A percentile compares a stretch with the other conserved stretches of the same genome.
These are phyloP conservation scores for Thielaviopsis ethacetica DNA, from an alignment of 2,329 filamentous ascomycete species.

Conservation along the genomic window DNA sequence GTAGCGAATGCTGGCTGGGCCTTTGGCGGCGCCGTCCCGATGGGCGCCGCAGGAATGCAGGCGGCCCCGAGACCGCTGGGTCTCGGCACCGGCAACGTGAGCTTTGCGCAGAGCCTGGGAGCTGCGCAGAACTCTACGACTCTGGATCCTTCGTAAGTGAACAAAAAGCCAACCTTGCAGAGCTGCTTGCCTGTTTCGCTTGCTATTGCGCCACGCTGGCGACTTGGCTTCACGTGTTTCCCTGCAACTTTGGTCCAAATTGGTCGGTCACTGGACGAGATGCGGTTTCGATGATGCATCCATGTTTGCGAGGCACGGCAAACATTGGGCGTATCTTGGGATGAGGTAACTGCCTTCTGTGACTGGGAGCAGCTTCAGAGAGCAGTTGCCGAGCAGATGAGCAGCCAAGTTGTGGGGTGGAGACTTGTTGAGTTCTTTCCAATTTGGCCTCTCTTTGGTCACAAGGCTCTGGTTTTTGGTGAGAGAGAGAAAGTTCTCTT, in stretches of 20 bases:
- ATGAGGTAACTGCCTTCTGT: background rate
- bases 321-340: background rate
- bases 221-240: background rate
- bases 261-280: background rate
- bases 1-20: conserved; percentile 34
- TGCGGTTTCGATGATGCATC: background rate
- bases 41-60: conserved; percentile 38
- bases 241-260: background rate
- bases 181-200: background rate
- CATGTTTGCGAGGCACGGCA: background rate
- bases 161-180: background rate
- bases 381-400: background rate
- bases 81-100: conserved; percentile 34
- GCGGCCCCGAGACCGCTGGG: conserved; percentile 34
- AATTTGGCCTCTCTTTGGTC: background rate
- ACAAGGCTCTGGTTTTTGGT: background rate
- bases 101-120: conserved; percentile 50
- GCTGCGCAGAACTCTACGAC: conserved; percentile 46
- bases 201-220: background rate
- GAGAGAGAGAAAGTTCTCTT: background rate
- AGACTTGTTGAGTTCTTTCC: background rate
- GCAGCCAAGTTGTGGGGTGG: background rate
- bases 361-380: background rate
- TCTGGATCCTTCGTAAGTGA: conserved; percentile 48
- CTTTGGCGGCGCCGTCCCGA: conserved; percentile 44